These are phyloP conservation scores for Miscanthus lutarioriparius DNA, from an alignment of 176 grass and related monocot species.

Conservation along the genomic window DNA sequence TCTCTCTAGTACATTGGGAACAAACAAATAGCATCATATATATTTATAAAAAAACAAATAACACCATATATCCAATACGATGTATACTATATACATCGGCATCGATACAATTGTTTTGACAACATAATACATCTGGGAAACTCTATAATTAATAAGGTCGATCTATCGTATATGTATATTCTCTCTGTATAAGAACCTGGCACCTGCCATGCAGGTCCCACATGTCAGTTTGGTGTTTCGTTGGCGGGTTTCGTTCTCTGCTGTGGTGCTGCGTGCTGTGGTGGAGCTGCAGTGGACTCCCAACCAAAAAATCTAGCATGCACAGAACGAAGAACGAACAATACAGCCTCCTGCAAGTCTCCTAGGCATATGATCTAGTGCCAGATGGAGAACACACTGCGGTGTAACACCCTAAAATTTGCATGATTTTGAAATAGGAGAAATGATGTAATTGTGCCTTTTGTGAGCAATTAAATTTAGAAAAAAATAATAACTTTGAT, in stretches of 20 bases:
- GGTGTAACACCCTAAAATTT: too few species aligned
- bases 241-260: neutral
- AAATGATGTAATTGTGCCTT: too few species aligned
- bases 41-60: too few species aligned
- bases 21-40: neutral
- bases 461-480: too few species aligned
- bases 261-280: neutral
- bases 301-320: neutral
- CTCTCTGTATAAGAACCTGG: neutral
- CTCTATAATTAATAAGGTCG: neutral
- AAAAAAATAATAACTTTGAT: too few species aligned
- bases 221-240: neutral
- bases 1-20: neutral
- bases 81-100: neutral
- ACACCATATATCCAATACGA: neutral
- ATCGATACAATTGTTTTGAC: neutral
- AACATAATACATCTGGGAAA: neutral
- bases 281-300: neutral
- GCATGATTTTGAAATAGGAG: too few species aligned
- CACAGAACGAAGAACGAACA: too few species aligned
- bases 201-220: neutral
- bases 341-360: neutral
- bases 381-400: constrained; percentile 10
- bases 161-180: neutral
- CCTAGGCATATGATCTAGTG: constrained; percentile 20